Evolutionary conservation across 1,139 yeast genomes (phyloP).

Genomic region (Geotrichum klebahnii): DNA sequence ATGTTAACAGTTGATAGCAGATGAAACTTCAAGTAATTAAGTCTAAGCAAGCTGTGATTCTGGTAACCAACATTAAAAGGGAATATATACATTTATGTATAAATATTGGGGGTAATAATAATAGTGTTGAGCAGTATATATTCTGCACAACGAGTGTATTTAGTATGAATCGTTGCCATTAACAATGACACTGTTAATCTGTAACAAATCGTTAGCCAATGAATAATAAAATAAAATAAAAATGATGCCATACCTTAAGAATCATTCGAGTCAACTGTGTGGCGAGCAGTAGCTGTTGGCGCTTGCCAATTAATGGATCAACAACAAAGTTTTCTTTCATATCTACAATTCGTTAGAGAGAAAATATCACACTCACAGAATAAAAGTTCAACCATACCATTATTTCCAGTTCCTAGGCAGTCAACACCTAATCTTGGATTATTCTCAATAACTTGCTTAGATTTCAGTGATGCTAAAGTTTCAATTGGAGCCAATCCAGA

Average conservation of each 20-base stretch:
- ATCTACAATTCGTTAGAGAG: constrained; percentile 39
- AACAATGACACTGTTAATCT: constrained; percentile 88
- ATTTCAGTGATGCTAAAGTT: constrained; percentile 74
- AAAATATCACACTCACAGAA: too few relatives aligned
- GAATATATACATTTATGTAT: too few relatives aligned
- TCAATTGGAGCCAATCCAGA: constrained; percentile 94
- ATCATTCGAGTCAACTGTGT: constrained; percentile 98
- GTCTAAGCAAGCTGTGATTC: too few relatives aligned
- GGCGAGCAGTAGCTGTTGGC: constrained; percentile 90
- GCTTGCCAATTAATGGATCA: constrained; percentile 95
- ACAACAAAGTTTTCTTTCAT: constrained; percentile 93
- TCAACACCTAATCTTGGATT: constrained; percentile 82
- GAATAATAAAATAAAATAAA: neutral
- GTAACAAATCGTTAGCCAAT: constrained; percentile 8
- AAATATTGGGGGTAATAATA: too few relatives aligned
- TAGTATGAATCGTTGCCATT: constrained; percentile 71
- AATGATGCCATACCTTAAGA: constrained; percentile 50
- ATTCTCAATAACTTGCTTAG: constrained; percentile 74
- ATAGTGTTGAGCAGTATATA: too few relatives aligned
- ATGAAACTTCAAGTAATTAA: too few relatives aligned
- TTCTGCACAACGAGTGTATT: too few relatives aligned
- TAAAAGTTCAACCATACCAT: constrained; percentile 31
- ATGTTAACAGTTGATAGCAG: too few relatives aligned
- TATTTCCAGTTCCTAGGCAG: constrained; percentile 78
- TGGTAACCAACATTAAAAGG: too few relatives aligned